Evolutionary conservation across 352 stramenopile genomes (phyloP), one percentile per base, ranked within the genome.

Genomic region (Globisporangium cederbergense): DNA sequence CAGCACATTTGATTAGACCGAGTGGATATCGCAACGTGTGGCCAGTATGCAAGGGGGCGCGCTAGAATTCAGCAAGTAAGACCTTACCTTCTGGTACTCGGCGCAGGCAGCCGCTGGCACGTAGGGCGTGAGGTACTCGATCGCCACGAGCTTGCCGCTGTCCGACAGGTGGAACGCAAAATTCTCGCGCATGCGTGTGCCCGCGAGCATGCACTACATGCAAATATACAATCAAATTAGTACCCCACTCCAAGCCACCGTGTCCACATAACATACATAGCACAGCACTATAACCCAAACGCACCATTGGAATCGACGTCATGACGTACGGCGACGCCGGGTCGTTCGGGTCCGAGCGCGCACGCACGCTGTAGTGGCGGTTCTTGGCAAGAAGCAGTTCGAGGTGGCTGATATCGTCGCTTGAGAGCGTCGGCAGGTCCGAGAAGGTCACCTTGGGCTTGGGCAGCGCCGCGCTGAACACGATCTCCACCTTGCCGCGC

Each of bases 141-240:
- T 91, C 28, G 80, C 77, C 28, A 93, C 65, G n/a, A 95, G 74
- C 63, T 92, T 85, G 61, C 83, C 83, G 45, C 71, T 78, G 66
- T 91, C 82, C 50, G 82, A 89, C 36, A 95, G 60, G 68, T 95
- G 86, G 73, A 95, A 91, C 67, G 86, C 74, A 42, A 95, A 74
- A 65, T 95, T 83, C 69, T 95, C 86, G 62, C 83, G 86, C 67
- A 95, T 74, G 45, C 76, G 77, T 59, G 80, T 88, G 42, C 79
- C 81, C 6, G 76, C 83, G 43, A 95, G 70, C 74, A 91, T 85
- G 67, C 86, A 95, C 77, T 84, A 49, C 45, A 58, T 2, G 56
- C 6, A 14, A 11, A 25, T 2, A 25, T 4, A 22, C 32, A 25
- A 28, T 7, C 22, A 30, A 8, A n/a, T 5, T 2, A 54, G 14